Percentiles rank a stretch among this genome's conserved stretches.
Evolutionary conservation across 805 yeast genomes (phyloP).

Genomic region (Myxozyma nipponensis): DNA sequence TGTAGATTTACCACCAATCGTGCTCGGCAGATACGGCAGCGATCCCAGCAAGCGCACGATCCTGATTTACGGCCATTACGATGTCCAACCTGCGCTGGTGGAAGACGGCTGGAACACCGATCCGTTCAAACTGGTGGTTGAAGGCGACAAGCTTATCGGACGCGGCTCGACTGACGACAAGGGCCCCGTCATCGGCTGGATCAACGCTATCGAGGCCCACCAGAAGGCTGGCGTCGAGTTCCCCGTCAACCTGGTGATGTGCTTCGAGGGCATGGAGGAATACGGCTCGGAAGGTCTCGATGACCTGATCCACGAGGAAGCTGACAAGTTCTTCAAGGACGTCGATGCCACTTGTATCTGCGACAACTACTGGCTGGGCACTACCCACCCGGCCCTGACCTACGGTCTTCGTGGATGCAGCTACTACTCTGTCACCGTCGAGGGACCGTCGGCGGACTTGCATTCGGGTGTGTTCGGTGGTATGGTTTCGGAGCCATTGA

Average conservation of each 20-base stretch:
- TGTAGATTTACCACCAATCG: constrained; percentile 86
- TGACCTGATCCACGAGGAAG: constrained; percentile 73
- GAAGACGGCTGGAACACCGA: constrained; percentile 97
- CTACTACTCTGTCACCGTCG: constrained; percentile 77
- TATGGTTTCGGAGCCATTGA: constrained; percentile 94
- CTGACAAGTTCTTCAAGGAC: constrained; percentile 71
- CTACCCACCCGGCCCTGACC: constrained; percentile 92
- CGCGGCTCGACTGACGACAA: constrained; percentile 97
- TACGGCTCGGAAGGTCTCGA: constrained; percentile 93
- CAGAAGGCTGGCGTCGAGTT: constrained; percentile 75
- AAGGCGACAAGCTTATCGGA: constrained; percentile 70
- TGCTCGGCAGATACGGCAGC: constrained; percentile 80
- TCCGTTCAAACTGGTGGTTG: constrained; percentile 75
- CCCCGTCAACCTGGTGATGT: constrained; percentile 87
- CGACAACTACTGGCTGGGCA: constrained; percentile 98
- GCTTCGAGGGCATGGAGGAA: constrained; percentile 99
- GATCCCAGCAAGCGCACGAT: constrained; percentile 84
- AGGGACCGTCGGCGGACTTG: constrained; percentile 95
- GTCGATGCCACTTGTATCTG: constrained; percentile 94
- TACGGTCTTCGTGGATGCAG: constrained; percentile 96
- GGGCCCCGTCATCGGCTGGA: constrained; percentile 98
- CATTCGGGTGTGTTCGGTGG: constrained; percentile 99
- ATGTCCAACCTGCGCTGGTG: constrained; percentile 90
- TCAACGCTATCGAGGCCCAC: constrained; percentile 89
- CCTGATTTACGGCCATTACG: constrained; percentile 93